Conservation (phyloP, 78 protist species). For the slime mould (Dictyostelium discoideum) region dicty_2.7 NC_007089.4:1377501-1378000, state of each 20-base stretch:
- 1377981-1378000: constrained; percentile 3
- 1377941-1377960: not conserved
- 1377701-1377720: constrained; percentile 23
- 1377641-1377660: constrained; percentile 14
- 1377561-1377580: not conserved
- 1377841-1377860: not conserved
- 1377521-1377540: not conserved
- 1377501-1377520: not conserved
- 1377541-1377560: not conserved
- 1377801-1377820: not conserved
- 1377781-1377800: not conserved
- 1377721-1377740: constrained; percentile 39
- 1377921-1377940: not conserved
- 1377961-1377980: not conserved
- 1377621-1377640: constrained; percentile 18
- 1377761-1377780: constrained; percentile 5
- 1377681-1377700: constrained; percentile 7
- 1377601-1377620: not conserved
- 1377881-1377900: not conserved
- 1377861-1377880: not conserved
- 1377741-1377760: constrained; percentile 53
- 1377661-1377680: constrained; percentile 51
- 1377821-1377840: not conserved
- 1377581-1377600: not conserved
- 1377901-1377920: too few species aligned